Evolutionary conservation across 1,284 basidiomycete species (phyloP), one percentile per base, ranked within the genome.

Genomic region (Cryptococcus sp.): DNA sequence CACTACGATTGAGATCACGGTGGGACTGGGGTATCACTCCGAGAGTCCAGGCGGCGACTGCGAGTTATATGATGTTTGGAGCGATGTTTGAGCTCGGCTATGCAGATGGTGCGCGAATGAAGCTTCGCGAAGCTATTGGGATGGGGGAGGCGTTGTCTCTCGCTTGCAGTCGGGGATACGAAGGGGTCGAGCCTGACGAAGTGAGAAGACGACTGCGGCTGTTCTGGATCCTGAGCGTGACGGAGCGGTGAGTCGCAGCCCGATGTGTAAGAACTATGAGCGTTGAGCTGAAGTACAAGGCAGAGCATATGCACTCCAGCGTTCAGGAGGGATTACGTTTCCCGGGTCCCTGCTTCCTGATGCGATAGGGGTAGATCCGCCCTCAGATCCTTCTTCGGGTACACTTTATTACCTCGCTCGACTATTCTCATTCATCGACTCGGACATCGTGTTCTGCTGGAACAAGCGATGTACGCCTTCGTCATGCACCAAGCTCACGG

Each of bases 11-110:
- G 43, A 40, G 58, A 15, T 52, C 55, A 10, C 54, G 55, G 16
- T 69, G 67, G 69, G 61, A 66, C 39, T 62, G 58, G 44, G 67
- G 68, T 13, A 61, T 57, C 17, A 39, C 37, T 6, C 44, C 62
- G 0, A 61, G 58, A 4, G 52, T 67, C n/a, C 63, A 69, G 46
- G 55, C 54, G 4, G 57, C 64, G 16, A 58, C 65, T 26, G 62
- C 68, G 11, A 68, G 64, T 44, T 72, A 65, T 43, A 50, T 66
- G 38, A 59, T 69, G 58, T 72, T 72, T 57, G 69, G 66, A 5
- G 57, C 69, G 19, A 50, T 68, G 37, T 68, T 67, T 44, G 67
- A 69, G 52, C 43, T 69, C 29, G 65, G 66, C 10, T 56, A 67
- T 22, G 56, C 57, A 0, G 66, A 47, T 11, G 67, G 59, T 3